These are phyloP conservation scores for Dipodascus albidus DNA, from an alignment of 805 yeast species.

Conservation along the genomic window DNA sequence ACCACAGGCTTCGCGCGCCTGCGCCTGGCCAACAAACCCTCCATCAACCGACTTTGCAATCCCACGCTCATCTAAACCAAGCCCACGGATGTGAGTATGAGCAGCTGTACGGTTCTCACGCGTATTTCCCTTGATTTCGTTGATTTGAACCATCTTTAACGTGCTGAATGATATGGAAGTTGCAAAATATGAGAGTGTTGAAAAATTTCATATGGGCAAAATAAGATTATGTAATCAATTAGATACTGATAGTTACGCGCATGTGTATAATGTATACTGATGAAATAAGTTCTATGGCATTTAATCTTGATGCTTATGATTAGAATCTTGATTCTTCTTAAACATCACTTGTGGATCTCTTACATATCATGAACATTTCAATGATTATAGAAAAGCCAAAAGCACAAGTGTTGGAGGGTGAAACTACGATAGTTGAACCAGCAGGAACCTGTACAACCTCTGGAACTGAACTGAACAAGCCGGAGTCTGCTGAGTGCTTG, in stretches of 20 bases:
- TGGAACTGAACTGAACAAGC: no score
- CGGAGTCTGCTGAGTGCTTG: background rate
- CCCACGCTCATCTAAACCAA: slow-evolving; percentile 88
- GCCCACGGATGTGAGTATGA: slow-evolving; percentile 92
- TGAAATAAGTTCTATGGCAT: background rate
- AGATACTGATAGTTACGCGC: no score
- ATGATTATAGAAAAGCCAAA: background rate
- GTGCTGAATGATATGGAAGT: background rate
- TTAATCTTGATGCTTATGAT: background rate
- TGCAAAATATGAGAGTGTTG: background rate
- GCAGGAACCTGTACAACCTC: no score
- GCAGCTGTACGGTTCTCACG: slow-evolving; percentile 78
- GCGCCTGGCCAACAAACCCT: slow-evolving; percentile 72
- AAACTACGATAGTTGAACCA: background rate
- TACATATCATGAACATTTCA: background rate
- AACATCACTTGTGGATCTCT: background rate
- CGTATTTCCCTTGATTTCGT: slow-evolving; percentile 53
- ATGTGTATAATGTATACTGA: no score
- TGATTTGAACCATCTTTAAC: slow-evolving; percentile 55
- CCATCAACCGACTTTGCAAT: slow-evolving; percentile 75
- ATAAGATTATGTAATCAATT: background rate
- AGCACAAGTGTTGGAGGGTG: background rate
- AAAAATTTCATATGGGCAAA: background rate
- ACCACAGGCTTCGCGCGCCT: slow-evolving; percentile 78
- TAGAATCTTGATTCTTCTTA: background rate